Base-by-base conservation (phyloP, 257 asterid species). In the Scutellaria minor region DNA sequence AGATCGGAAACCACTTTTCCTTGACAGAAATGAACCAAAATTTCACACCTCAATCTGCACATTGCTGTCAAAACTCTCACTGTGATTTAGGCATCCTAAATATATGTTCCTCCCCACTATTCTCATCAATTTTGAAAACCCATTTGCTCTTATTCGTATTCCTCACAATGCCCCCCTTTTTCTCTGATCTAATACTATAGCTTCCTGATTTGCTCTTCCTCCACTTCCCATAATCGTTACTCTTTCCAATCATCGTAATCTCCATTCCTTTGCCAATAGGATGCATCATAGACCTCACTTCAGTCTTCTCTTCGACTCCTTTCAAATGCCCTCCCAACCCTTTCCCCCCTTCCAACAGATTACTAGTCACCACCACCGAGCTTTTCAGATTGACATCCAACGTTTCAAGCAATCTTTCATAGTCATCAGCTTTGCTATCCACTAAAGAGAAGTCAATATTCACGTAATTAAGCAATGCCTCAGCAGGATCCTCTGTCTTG, bases 51-150 rank as follows among this genome's bases (percentile, higher is more conserved):
- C 37, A 31, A 31, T 31, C 37, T 61, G 27, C 27, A 24, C 27
- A 24, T 24, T 24, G 8, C 52, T 11, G 31, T 42, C 62, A 8
- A 70, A 48, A 66, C 3, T 74, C 2, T 74, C 41, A 6, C 9
- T 20, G 61, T 53, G 68, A 76, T 77, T 71, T 80, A 47, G 86
- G 89, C 77, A 89, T 55, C 72, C 96, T 80, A 20, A 59, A 89
- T 13, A 86, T 83, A 71, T 89, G 92, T 60, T 89, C 96, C 75
- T 89, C 96, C 13, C 96, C 96, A 76, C 85, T 86, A 55, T 76
- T 74, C 46, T 85, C 85, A 72, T 89, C 93, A n/a, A 89, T 72
- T 71, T 70, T 78, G 69, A 80, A 75, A 15, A 87, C 35, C 93
- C 96, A 89, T 65, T 73, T 80, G 67, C 91, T 87, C 67, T 74